Base-by-base conservation (phyloP, 176 grass and related monocot species). In the Triticum turgidum region DNA sequence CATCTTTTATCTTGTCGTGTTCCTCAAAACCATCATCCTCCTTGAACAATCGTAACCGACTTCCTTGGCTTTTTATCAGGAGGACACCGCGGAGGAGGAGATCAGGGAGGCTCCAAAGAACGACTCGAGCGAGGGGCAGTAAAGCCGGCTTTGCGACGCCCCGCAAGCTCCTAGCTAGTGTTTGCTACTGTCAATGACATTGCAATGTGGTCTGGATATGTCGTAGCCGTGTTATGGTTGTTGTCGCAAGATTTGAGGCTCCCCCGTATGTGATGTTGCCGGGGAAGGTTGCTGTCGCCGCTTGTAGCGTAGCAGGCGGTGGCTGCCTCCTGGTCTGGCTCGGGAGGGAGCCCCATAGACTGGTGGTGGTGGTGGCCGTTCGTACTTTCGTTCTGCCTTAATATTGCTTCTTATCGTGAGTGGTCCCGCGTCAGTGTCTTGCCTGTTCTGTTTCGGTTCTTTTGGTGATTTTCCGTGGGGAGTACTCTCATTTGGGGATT, bases 51-150 rank as follows among this genome's bases (percentile, higher is more conserved):
- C 0, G 27, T 73, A 65, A 38, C 33, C 1, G 3, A 12, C 27
- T 17, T 6, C 18, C 70, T 75, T 78, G 81, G 38, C 1, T 82
- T 52, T 59, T 21, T 21, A 54, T 54, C 78, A 88, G 90, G 90
- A 91, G 86, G 90, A 91, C 83, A 69, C 90, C 2, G 86, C 90
- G 0, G 90, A 88, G 42, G 90, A 91, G 42, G 90, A 88, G 78
- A 88, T 73, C 65, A 77, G 82, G 86, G 90, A 91, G 44, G 64
- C 82, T 1, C 90, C 90, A 6, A 91, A 88, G 86, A 38, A 0
- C 0, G 87, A 84, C 73, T 90, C 84, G 3, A 76, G 81, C 4
- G 86, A 88, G 39, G 82, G 70, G 39, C 86, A 91, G 86, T 91
- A 91, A 91, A 82, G 78, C 54, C 2, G 14, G 73, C 10, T 88